phyloP scores from a whole-genome alignment of 108 stramenopile genomes.

The Cyclotella baltica region DNA sequence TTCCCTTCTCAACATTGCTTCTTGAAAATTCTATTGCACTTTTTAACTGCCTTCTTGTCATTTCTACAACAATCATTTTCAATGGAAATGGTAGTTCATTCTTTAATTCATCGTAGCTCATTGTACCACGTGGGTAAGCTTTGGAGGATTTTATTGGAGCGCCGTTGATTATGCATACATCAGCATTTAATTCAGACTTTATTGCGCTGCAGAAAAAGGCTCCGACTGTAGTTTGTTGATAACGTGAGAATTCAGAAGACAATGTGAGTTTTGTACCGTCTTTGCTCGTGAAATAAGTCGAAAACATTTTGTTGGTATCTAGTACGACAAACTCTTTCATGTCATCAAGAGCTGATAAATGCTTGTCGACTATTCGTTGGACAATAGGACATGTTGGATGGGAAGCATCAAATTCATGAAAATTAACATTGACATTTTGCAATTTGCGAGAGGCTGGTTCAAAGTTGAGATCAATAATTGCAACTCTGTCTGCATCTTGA shows the following conservation, averaged over 20 bases:
- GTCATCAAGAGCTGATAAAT: constrained; percentile 53
- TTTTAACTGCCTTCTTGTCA: constrained; percentile 63
- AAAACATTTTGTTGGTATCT: constrained; percentile 45
- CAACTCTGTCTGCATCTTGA: constrained; percentile 64
- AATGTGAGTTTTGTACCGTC: constrained; percentile 44
- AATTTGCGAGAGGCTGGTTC: constrained; percentile 26
- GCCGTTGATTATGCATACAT: constrained; percentile 78
- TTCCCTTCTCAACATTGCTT: constrained; percentile 59
- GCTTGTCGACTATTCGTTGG: constrained; percentile 60
- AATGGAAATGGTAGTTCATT: constrained; percentile 87
- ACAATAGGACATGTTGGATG: constrained; percentile 55
- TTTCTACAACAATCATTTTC: constrained; percentile 78
- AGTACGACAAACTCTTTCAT: constrained; percentile 70
- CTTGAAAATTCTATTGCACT: constrained; percentile 74
- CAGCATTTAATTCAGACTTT: constrained; percentile 67
- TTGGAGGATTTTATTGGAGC: constrained; percentile 75
- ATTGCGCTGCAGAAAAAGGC: constrained; percentile 69
- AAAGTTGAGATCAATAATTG: constrained; percentile 73
- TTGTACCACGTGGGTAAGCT: constrained; percentile 50
- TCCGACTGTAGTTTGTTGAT: constrained; percentile 75
- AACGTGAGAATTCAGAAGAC: constrained; percentile 67
- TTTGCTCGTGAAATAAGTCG: constrained; percentile 32
- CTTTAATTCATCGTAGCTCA: constrained; percentile 75
- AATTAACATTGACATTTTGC: constrained; percentile 33
- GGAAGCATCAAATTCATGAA: constrained; percentile 52